Evolutionary conservation across 1,139 yeast genomes (phyloP).

Genomic region (Yamadazyma aaseri): DNA sequence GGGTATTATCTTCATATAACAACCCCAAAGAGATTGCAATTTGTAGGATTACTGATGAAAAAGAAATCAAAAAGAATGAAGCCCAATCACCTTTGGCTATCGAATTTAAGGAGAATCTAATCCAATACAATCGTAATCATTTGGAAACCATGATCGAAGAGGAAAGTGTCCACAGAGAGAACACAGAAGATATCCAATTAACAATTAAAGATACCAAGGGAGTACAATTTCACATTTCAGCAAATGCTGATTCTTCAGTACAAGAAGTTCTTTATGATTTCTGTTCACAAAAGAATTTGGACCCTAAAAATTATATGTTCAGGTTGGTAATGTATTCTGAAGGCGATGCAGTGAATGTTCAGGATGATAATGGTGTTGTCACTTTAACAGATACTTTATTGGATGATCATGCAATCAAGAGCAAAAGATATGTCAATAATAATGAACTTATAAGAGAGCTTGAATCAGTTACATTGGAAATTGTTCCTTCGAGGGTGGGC

Average conservation of each 20-base stretch:
- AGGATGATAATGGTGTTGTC: constrained; percentile 7
- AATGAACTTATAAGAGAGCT: constrained; percentile 23
- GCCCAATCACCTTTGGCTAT: constrained; percentile 55
- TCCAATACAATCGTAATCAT: constrained; percentile 12
- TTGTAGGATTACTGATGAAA: constrained; percentile 40
- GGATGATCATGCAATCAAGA: constrained; percentile 1
- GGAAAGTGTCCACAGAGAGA: neutral
- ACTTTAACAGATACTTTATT: constrained; percentile 12
- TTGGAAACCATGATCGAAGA: neutral
- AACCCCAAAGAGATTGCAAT: constrained; percentile 65
- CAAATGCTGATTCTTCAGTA: constrained; percentile 21
- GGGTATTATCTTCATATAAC: constrained; percentile 56
- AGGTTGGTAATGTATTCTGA: constrained; percentile 12
- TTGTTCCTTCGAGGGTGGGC: constrained; percentile 18
- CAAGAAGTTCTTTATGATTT: constrained; percentile 34
- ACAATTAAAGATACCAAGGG: constrained; percentile 11
- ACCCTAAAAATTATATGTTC: constrained; percentile 25
- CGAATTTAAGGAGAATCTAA: constrained; percentile 33
- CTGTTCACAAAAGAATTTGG: constrained; percentile 30
- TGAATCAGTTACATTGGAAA: constrained; percentile 21
- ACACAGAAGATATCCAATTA: constrained; percentile 7
- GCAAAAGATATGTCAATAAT: constrained; percentile 16
- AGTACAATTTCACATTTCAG: constrained; percentile 4
- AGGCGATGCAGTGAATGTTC: constrained; percentile 3
- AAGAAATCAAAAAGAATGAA: constrained; percentile 33